Base-by-base conservation (phyloP, 2,329 filamentous ascomycete species). In the Penicillium carneum region DNA sequence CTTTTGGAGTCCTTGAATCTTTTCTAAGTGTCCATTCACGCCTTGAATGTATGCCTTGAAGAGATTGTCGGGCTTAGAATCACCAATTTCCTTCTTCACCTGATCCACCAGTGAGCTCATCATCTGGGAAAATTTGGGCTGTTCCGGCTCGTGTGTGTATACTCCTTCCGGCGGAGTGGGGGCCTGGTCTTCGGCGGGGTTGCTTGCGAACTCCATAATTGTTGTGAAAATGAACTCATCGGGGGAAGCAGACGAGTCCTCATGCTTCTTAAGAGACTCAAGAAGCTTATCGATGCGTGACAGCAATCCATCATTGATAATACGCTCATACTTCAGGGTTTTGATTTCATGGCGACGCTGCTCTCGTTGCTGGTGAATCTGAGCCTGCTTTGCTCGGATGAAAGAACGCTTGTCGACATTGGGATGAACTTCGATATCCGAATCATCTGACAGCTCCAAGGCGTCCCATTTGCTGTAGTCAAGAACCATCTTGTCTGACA, bases 371-470 rank as follows among this genome's bases (percentile, higher is more conserved):
- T 93, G 88, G 78, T 99, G 95, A 72, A 99, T 99, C 81, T 99
- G 93, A 71, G 89, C 90, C 82, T 98, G 95, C 81, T 99, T 99
- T 67, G 95, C 96, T 68, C 94, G 92, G 77, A 99, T 99, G 80
- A 99, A 99, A 63, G 94, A 98, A 53, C 90, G 88, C 80, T 99
- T 99, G 82, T 99, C 95, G 76, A 99, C 95, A 76, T 99, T 99
- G 63, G 95, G 95, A 79, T 99, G 95, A 53, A 98, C 95, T 81
- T 99, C 95, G 72, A 99, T 89, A 74, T 99, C 95, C 53, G 93
- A 97, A 80, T 99, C 95, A 80, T 99, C 95, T 74, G 92, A 97
- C 75, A 99, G 88, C 87, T 99, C 95, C 74, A 99, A 87, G 62
- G 90, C 89, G 77, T 98, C 84, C 84, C 84, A 86, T 75, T 86